A percentile compares a stretch with the other conserved stretches of the same genome.
Conservation (phyloP, 345 rosid genomes). For the Citrus medica region DNA sequence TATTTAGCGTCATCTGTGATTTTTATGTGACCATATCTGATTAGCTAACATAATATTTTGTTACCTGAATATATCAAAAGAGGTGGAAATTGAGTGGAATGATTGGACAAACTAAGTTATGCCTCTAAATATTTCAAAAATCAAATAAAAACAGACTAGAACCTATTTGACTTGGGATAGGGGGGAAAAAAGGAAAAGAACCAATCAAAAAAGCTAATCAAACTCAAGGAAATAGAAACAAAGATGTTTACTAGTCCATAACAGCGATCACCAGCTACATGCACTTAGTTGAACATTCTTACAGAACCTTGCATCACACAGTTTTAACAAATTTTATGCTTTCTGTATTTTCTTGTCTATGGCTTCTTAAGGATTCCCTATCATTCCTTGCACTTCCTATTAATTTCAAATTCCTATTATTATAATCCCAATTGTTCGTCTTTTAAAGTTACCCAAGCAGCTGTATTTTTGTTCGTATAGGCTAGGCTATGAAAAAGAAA, state of each 20-base stretch:
- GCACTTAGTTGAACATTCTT: background rate
- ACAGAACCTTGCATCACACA: background rate
- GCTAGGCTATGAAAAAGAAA: background rate
- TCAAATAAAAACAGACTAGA: background rate
- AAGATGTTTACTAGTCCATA: background rate
- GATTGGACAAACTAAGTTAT: background rate
- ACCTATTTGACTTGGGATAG: background rate
- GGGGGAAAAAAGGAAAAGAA: background rate
- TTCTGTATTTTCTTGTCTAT: background rate
- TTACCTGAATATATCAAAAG: background rate
- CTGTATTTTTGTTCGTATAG: background rate
- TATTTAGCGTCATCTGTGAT: too few species aligned
- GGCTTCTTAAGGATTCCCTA: background rate
- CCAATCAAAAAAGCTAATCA: background rate
- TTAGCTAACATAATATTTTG: background rate
- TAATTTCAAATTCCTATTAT: background rate
- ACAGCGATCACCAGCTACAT: background rate
- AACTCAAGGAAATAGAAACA: background rate
- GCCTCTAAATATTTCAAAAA: background rate
- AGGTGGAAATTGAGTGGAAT: background rate
- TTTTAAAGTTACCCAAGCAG: background rate
- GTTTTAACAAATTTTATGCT: background rate
- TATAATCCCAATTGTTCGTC: background rate
- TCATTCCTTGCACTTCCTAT: background rate
- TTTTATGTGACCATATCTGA: background rate